Percentiles rank a stretch among this genome's conserved stretches.
Evolutionary conservation across 495 filamentous ascomycete genomes (phyloP).

Genomic region (Echria macrotheca): DNA sequence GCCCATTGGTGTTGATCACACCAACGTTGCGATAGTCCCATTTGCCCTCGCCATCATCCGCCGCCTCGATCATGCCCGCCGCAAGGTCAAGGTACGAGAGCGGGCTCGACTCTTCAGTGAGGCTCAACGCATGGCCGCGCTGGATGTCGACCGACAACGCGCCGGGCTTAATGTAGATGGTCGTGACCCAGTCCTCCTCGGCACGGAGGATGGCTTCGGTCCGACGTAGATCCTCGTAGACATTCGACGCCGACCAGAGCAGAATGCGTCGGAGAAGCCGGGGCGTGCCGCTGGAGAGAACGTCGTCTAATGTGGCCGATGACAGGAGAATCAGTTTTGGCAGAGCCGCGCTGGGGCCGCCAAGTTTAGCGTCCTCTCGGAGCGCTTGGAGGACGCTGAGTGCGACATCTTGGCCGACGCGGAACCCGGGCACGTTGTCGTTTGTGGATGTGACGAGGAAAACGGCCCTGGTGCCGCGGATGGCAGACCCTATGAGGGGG

Average conservation of each 20-base stretch:
- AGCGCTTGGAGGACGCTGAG: conserved; percentile 30
- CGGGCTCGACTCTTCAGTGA: conserved; percentile 28
- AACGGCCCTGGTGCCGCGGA: conserved; percentile 26
- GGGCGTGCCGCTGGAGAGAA: conserved; percentile 25
- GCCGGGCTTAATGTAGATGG: conserved; percentile 42
- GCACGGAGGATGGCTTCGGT: conserved; percentile 34
- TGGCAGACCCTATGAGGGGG: conserved; percentile 26
- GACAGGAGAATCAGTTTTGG: conserved; percentile 39
- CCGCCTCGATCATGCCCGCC: conserved; percentile 45
- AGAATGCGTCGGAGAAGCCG: conserved; percentile 22
- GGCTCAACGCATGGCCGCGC: conserved; percentile 35
- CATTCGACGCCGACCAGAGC: conserved; percentile 22
- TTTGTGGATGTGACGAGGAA: conserved; percentile 33
- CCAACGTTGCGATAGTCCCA: conserved; percentile 37
- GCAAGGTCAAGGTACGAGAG: conserved; percentile 42
- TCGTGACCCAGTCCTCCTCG: conserved; percentile 31
- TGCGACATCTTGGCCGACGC: conserved; percentile 29
- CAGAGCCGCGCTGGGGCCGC: background rate
- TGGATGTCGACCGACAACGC: conserved; percentile 33
- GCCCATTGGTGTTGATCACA: conserved; percentile 23
- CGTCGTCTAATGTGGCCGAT: conserved; percentile 33
- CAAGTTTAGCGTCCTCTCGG: conserved; percentile 11
- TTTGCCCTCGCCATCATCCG: conserved; percentile 26
- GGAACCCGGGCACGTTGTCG: conserved; percentile 35
- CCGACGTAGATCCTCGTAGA: conserved; percentile 33